Conservation (phyloP, 2,329 filamentous ascomycete genomes). For the Corynespora cassiicola region DNA sequence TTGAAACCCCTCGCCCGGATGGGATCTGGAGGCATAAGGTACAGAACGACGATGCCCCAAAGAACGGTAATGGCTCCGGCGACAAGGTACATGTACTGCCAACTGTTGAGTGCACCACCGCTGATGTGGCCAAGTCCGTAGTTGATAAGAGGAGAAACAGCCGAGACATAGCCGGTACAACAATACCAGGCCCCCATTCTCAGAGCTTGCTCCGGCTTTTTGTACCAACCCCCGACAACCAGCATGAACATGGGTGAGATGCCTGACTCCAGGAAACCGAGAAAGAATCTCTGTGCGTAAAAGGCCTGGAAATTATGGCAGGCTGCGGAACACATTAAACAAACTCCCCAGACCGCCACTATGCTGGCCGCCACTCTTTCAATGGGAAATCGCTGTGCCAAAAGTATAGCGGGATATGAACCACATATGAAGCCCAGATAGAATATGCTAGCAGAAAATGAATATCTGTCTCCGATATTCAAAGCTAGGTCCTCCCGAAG, state of each 20-base stretch:
- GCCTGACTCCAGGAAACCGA: constrained; percentile 62
- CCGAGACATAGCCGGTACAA: constrained; percentile 53
- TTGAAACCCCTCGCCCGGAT: constrained; percentile 46
- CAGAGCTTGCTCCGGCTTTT: constrained; percentile 64
- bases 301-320: constrained; percentile 59
- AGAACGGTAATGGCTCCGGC: constrained; percentile 33
- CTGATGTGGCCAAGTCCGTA: constrained; percentile 40
- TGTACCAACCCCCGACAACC: constrained; percentile 64
- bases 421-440: constrained; percentile 59
- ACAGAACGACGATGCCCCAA: constrained; percentile 37
- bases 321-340: constrained; percentile 54
- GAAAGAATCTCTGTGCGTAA: constrained; percentile 58
- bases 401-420: constrained; percentile 51
- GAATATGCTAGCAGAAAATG: constrained; percentile 52
- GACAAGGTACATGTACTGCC: constrained; percentile 42
- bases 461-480: constrained; percentile 49
- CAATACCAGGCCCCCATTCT: constrained; percentile 70
- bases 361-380: constrained; percentile 52
- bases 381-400: constrained; percentile 55
- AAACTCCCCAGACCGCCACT: constrained; percentile 55
- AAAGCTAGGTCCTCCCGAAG: constrained; percentile 41
- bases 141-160: constrained; percentile 34
- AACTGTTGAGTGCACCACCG: constrained; percentile 24
- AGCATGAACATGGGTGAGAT: constrained; percentile 62
- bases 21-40: constrained; percentile 51